Conservation (phyloP, 108 stramenopile genomes). For the Stephanodiscus triporus region DNA sequence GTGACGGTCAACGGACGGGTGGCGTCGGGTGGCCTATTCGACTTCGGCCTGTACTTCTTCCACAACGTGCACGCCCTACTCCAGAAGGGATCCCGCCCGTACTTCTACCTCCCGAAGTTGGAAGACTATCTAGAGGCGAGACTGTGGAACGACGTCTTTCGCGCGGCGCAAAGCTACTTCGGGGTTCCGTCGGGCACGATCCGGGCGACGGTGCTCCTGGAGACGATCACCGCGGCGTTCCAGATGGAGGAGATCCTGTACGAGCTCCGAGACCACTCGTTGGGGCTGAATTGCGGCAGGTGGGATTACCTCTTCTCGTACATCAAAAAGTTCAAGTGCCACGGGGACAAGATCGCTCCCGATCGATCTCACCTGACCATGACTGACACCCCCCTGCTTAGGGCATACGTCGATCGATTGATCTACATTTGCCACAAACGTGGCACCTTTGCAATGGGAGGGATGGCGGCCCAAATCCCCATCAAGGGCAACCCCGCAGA, state of each 20-base stretch:
- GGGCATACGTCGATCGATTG: slow-evolving; percentile 87
- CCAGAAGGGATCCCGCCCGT: slow-evolving; percentile 79
- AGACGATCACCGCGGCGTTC: slow-evolving; percentile 95
- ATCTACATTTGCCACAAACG: slow-evolving; percentile 94
- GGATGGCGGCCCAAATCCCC: slow-evolving; percentile 93
- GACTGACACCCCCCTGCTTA: slow-evolving; percentile 87
- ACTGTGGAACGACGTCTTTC: slow-evolving; percentile 94
- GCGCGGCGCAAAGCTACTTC: slow-evolving; percentile 78
- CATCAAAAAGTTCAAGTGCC: slow-evolving; percentile 91
- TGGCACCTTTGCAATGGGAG: slow-evolving; percentile 95
- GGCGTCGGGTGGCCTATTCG: slow-evolving; percentile 85
- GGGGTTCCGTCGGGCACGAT: slow-evolving; percentile 85
- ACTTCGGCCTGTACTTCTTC: slow-evolving; percentile 93
- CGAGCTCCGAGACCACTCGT: slow-evolving; percentile 90
- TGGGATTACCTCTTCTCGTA: slow-evolving; percentile 96
- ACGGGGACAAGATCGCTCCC: slow-evolving; percentile 78
- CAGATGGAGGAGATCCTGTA: slow-evolving; percentile 96
- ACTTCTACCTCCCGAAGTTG: slow-evolving; percentile 93
- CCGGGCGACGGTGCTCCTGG: slow-evolving; percentile 89
- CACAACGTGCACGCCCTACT: slow-evolving; percentile 82
- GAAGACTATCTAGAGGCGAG: slow-evolving; percentile 90
- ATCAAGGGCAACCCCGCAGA: slow-evolving; percentile 83
- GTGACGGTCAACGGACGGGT: slow-evolving; percentile 85
- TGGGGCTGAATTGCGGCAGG: slow-evolving; percentile 95
- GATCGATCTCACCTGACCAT: slow-evolving; percentile 90